These are phyloP conservation scores for Lasiodiplodia hormozganensis DNA, from an alignment of 2,329 filamentous ascomycete species.

Conservation along the genomic window DNA sequence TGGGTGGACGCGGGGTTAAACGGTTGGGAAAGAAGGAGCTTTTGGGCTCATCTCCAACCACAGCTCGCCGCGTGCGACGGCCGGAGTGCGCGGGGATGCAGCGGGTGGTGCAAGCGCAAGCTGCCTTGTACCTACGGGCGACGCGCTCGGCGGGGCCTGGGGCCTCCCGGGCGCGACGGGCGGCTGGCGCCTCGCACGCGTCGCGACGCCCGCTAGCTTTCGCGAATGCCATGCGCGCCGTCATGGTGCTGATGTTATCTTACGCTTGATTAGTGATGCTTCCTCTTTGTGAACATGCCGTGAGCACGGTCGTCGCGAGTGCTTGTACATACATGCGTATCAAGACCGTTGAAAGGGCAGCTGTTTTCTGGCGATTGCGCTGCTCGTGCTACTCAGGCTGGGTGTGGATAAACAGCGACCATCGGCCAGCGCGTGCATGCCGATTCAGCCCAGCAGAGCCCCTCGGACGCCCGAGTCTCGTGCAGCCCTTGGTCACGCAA, in stretches of 20 bases:
- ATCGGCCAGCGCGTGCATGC: background rate
- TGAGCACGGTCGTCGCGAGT: background rate
- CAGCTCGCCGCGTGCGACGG: constrained; percentile 3
- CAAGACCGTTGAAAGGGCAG: background rate
- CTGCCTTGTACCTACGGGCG: background rate
- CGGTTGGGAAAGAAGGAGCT: background rate
- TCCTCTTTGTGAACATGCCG: background rate
- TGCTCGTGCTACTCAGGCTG: constrained; percentile 17
- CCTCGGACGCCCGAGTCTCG: background rate
- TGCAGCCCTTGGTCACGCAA: background rate
- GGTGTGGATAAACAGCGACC: background rate
- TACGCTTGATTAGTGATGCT: background rate
- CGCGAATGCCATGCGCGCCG: constrained; percentile 16
- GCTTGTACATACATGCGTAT: background rate
- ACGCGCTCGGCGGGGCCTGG: background rate
- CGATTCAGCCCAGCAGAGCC: background rate
- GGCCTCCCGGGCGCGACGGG: background rate
- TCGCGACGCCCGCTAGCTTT: background rate
- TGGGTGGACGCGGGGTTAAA: constrained; percentile 31
- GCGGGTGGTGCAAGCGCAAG: background rate
- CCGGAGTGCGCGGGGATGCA: background rate
- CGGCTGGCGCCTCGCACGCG: constrained; percentile 10
- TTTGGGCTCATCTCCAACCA: constrained; percentile 10
- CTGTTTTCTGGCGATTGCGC: background rate
- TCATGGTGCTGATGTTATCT: background rate